Base-by-base conservation (phyloP, 805 yeast genomes). In the Lachancea dasiensis region DNA sequence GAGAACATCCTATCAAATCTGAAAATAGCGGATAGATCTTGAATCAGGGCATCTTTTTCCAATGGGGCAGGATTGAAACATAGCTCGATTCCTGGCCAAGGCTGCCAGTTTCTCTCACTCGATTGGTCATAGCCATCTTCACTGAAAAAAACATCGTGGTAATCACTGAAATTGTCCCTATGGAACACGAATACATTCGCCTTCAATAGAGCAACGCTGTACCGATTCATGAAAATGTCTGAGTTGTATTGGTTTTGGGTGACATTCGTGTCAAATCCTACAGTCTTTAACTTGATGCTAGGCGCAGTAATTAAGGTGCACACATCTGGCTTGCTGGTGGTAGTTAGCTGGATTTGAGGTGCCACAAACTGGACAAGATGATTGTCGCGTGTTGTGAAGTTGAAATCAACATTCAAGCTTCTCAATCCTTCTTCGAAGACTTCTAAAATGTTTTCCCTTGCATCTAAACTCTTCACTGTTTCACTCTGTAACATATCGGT, bases 51-150 rank as follows among this genome's bases (percentile, higher is more conserved):
- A 39, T 72, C 70, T 9, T 70, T 66, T 8, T 62, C 52, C 42
- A 76, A 60, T 2, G 69, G 50, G 0, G 70, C 66, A 14, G 73
- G 67, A 35, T 78, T 77, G 44, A 75, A 72, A 45, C 84, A 76
- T 16, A 79, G 65, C 50, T 86, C 95, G 33, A 75, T 56, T 1
- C 89, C 86, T 23, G 87, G 58, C 86, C 95, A 89, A 0, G 95
- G 94, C 2, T 96, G 96, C 97, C 96, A 89, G 14, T 64, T 64
- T 3, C 60, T 40, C 4, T 45, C 46, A 6, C 45, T 41, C 5
- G 51, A 58, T 2, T 83, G 72, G 1, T 95, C 92, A 60, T 86
- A 87, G 2, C 73, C 63, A 9, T 61, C 59, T 9, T 64, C 60
- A 29, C 73, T 70, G 48, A 72, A 69, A 22, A 69, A 65, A 7